phyloP scores from a whole-genome alignment of 495 filamentous ascomycete genomes.

The Peziza echinospora region DNA sequence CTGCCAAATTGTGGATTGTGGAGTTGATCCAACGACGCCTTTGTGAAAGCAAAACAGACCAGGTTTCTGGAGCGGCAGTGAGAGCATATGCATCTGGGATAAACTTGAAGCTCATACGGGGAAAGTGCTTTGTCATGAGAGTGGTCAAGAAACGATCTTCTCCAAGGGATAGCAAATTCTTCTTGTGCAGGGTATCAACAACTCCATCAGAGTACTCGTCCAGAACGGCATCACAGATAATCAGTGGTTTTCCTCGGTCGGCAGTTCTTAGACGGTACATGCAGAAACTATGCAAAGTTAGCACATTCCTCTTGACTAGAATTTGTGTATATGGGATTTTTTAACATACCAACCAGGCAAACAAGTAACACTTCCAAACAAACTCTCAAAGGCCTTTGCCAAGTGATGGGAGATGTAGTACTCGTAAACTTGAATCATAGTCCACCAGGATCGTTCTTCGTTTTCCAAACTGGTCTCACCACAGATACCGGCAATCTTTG shows the following conservation, averaged over 20 bases:
- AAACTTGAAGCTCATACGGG: conserved; percentile 87
- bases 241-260: conserved; percentile 75
- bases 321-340: background rate
- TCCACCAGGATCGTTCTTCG: conserved; percentile 87
- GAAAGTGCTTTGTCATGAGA: conserved; percentile 94
- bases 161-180: conserved; percentile 84
- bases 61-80: conserved; percentile 82
- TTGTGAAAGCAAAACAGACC: conserved; percentile 82
- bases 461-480: conserved; percentile 94
- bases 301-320: background rate
- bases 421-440: conserved; percentile 99
- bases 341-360: conserved; percentile 94
- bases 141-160: conserved; percentile 97
- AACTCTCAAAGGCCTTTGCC: conserved; percentile 81
- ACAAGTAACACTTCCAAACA: conserved; percentile 92
- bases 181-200: conserved; percentile 94
- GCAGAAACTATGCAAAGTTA: conserved; percentile 51
- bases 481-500: conserved; percentile 91
- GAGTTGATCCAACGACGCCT: conserved; percentile 98
- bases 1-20: conserved; percentile 83
- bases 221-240: conserved; percentile 73
- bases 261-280: conserved; percentile 94
- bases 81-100: conserved; percentile 75
- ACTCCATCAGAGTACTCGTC: conserved; percentile 67
- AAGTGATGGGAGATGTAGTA: conserved; percentile 94